Percentiles rank a stretch among this genome's conserved stretches.
These are phyloP conservation scores for Umbelopsis sp. DNA, from an alignment of 371 early-diverging fungal genomes.

Conservation along the genomic window DNA sequence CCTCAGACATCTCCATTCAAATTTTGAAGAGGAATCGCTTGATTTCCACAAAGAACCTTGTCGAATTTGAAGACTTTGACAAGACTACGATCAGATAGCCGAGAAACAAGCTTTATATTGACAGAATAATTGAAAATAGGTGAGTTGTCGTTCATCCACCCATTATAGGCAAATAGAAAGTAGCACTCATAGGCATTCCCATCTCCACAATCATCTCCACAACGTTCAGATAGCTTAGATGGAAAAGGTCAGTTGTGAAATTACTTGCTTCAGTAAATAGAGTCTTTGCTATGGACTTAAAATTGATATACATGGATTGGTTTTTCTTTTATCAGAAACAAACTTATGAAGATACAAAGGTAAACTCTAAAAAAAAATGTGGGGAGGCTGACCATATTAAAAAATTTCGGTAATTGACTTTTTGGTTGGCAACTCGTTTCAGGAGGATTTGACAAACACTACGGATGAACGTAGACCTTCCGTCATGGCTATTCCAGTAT, in stretches of 20 bases:
- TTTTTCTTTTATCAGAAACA: background rate
- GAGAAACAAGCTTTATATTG: background rate
- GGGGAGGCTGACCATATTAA: background rate
- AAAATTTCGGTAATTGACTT: no score
- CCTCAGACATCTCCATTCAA: background rate
- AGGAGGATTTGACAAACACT: background rate
- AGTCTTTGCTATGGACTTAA: background rate
- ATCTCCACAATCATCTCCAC: no score
- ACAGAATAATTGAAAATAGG: background rate
- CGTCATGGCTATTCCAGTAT: background rate
- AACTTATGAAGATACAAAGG: background rate
- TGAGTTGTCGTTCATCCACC: background rate
- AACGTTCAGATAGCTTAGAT: background rate
- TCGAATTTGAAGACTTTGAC: background rate
- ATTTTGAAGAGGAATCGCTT: background rate
- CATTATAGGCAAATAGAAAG: no score
- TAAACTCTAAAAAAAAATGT: conserved; percentile 2
- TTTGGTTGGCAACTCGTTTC: background rate
- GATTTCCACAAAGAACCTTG: background rate
- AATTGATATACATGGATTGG: background rate
- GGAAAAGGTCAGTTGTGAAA: conserved; percentile 2
- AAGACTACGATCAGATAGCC: background rate
- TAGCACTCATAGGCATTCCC: no score
- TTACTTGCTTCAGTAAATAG: no score
- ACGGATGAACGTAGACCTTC: background rate